Evolutionary conservation across 306 rosid genomes (phyloP), one percentile per base, ranked within the genome.

Genomic region (Rosa multiflora): DNA sequence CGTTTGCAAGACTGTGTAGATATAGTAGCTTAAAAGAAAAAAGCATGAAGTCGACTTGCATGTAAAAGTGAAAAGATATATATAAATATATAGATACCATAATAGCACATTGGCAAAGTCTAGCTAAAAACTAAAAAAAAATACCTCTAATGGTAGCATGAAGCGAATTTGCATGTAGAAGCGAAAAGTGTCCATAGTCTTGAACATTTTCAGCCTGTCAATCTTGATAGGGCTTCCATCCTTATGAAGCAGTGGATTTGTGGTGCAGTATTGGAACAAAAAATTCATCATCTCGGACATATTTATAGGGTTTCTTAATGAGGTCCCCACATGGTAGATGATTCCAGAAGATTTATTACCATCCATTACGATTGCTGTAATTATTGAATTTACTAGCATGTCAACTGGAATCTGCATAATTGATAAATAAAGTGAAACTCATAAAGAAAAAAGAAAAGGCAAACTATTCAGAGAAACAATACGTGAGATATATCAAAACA

Each of bases 381-480:
- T 59, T 21, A 86, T 73, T 75, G 82, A 73, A 26, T 86, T 88
- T 44, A 77, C 56, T 20, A 85, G 82, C 86, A 88, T 42, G 47
- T 88, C 91, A 21, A 63, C 91, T 1, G 91, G 91, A 56, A 83
- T 82, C 91, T 86, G 67, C 76, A 23, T 49, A 49, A 49, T 49
- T 44, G 68, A 40, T 3, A 40, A 40, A 3, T 40, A 40, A 40
- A 40, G 4, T 40, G 6, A 40, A 3, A 40, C 2, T 40, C 43
- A 5, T 40, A 3, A 40, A 40, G 29, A 29, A 29, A 29, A 29
- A 29, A 29, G 29, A 29, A 29, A 29, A 29, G 29, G 29, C 29
- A 29, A 1, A 29, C 29, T 29, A 29, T 29, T 29, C 29, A 29
- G 29, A 29, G 29, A 40, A 40, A 5, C 43, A 40, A 40, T 40